A percentile compares a stretch with the other conserved stretches of the same genome.
These are phyloP conservation scores for Suillus plorans DNA, from an alignment of 768 basidiomycete species.

Conservation along the genomic window DNA sequence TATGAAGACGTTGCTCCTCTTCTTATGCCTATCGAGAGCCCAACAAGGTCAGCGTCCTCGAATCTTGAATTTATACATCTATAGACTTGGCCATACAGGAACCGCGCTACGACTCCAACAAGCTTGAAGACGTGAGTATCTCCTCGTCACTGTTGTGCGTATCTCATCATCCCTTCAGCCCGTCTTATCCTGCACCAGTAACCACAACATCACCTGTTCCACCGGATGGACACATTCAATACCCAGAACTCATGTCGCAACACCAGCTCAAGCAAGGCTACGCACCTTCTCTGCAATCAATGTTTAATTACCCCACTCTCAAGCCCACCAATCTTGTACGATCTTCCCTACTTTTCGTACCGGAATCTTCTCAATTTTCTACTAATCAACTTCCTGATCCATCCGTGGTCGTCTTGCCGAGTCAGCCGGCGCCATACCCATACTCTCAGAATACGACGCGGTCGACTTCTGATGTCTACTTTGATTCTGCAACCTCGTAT, in stretches of 20 bases:
- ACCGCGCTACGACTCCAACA: constrained; percentile 27
- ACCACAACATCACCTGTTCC: constrained; percentile 71
- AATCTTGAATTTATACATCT: constrained; percentile 34
- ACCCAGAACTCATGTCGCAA: constrained; percentile 75
- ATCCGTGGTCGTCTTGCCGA: constrained; percentile 26
- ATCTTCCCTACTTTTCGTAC: constrained; percentile 47
- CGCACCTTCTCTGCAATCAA: constrained; percentile 71
- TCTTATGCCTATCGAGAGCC: constrained; percentile 66
- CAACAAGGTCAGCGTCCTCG: constrained; percentile 51
- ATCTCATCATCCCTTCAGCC: constrained; percentile 18
- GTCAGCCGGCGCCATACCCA: constrained; percentile 15
- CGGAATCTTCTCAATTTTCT: constrained; percentile 27
- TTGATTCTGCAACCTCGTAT: constrained; percentile 12
- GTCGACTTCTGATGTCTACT: constrained; percentile 2
- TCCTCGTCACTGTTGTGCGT: constrained; percentile 2
- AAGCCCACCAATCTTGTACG: constrained; percentile 33
- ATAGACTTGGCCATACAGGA: constrained; percentile 20
- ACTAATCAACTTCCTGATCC: constrained; percentile 31
- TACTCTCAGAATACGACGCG: constrained; percentile 14
- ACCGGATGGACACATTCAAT: constrained; percentile 47
- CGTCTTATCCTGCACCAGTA: constrained; percentile 52
- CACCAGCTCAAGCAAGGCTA: constrained; percentile 82
- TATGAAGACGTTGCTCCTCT: constrained; percentile 34
- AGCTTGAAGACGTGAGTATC: constrained; percentile 37
- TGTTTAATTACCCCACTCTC: constrained; percentile 51